A percentile compares a stretch with the other conserved stretches of the same genome.
These are phyloP conservation scores for Talaromyces verruculosus DNA, from an alignment of 2,329 filamentous ascomycete genomes.

Conservation along the genomic window DNA sequence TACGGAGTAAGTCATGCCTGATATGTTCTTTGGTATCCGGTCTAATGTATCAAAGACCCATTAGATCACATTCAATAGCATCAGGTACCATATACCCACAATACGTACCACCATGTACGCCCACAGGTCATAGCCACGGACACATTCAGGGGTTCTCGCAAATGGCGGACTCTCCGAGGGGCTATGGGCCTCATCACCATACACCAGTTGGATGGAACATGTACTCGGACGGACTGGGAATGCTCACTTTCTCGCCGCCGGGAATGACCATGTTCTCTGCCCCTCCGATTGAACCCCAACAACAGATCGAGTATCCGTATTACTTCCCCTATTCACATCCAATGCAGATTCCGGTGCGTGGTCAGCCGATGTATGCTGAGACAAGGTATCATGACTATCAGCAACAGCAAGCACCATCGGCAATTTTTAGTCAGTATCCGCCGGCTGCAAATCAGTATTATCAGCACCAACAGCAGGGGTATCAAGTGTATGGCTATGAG, in stretches of 20 bases:
- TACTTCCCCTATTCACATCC: conserved; percentile 8
- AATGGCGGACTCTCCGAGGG: background rate
- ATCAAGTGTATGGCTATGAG: conserved; percentile 2
- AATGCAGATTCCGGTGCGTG: background rate
- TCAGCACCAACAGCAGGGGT: background rate
- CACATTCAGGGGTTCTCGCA: background rate
- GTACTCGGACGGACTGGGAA: conserved; percentile 1
- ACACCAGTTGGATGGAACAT: background rate
- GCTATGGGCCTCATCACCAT: background rate
- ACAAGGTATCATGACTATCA: background rate
- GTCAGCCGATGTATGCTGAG: conserved; percentile 9
- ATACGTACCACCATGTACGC: background rate
- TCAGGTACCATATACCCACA: background rate
- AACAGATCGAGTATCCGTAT: conserved; percentile 8
- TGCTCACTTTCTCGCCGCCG: background rate
- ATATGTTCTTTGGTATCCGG: background rate
- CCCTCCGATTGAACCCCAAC: background rate
- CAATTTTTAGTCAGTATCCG: background rate
- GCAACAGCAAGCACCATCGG: background rate
- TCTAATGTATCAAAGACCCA: background rate
- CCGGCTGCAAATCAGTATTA: background rate
- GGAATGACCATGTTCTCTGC: background rate
- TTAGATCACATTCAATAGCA: background rate
- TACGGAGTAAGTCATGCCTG: conserved; percentile 33
- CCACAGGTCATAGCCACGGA: background rate